Evolutionary conservation across 2,329 filamentous ascomycete species (phyloP), one percentile per base, ranked within the genome.

Genomic region (Aureobasidium mangrovei): DNA sequence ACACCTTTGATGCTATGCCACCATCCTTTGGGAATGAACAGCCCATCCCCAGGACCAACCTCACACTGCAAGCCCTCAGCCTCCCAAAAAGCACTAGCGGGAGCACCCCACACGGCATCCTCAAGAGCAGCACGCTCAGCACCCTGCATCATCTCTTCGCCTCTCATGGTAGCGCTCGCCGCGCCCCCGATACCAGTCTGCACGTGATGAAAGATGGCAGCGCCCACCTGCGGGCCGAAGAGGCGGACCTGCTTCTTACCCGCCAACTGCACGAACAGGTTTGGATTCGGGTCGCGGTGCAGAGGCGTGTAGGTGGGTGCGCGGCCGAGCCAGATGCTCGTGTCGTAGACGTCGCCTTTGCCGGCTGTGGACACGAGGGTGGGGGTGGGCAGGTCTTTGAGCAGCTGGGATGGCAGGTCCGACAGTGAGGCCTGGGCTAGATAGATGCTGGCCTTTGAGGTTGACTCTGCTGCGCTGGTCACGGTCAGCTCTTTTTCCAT

Each of bases 261-360:
- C 12, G 81, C 81, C 9, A 97, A 69, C 69, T 98, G 93, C 43
- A 88, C 81, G 66, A 97, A 95, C 0, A 96, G 63, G 65, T 98
- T 98, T 0, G 89, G 89, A 63, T 97, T 97, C 0, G 93, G 93
- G 64, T 98, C 93, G 53, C 86, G 81, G 69, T 98, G 93, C 3
- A 95, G 74, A 3, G 93, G 90, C 0, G 93, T 96, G 62, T 89
- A 90, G 0, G 91, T 96, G 0, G 89, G 89, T 38, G 89, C 82
- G 10, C 85, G 75, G 0, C 93, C 93, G 9, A 97, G 77, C 91
- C 91, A 98, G 41, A 97, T 74, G 61, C 87, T 94, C 0, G 86
- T 84, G 62, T 78, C 81, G 66, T 97, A 96, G n/a, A 96, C 71
- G 66, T 96, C 91, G 2, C 88, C 89, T 60, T 80, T 85, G 0